Evolutionary conservation across 116 monocot species (phyloP), one percentile per base, ranked within the genome.

Genomic region (Zostera marina): DNA sequence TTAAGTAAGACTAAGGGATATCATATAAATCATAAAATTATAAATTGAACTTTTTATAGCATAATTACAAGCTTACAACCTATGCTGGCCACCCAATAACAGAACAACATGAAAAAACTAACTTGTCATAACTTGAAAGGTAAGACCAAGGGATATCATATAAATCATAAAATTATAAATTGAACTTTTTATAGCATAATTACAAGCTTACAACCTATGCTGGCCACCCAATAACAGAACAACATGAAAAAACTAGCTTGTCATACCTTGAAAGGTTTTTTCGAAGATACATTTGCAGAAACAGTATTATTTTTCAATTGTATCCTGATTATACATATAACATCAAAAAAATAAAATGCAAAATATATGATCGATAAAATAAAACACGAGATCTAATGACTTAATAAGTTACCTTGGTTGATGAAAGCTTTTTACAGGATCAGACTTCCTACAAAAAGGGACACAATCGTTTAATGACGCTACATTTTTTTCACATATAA

Each of bases 271-370:
- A 42, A 7, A 40, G 21, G 6, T 54, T 25, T 55, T 65, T 53
- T 65, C 44, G 65, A 52, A 43, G 53, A 44, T 23, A 17, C 41
- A 43, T 54, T 65, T 65, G 54, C 54, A 15, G 16, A 39, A 40
- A 52, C 52, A 39, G 41, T 12, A 8, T 9, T 54, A 44, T 65
- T 65, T n/a, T 20, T n/a, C 55, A 65, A 54, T 20, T 22, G 44
- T 24, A 54, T 43, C 65, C 65, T 65, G 65, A 43, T 60, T 60
- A n/a, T n/a, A n/a, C 11, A 10, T 17, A 20, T 60, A 41, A 17
- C 39, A 56, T 9, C 22, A 23, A 22, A 32, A 32, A 56, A n/a
- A 7, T 15, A 56, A 8, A 6, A 16, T 15, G 8, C 13, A 1
- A 8, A 15, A 56, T 7, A 2, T 7, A 15, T 20, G 2, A 1